Base-by-base conservation (phyloP, 805 yeast genomes). In the Sungouiella thailandica region DNA sequence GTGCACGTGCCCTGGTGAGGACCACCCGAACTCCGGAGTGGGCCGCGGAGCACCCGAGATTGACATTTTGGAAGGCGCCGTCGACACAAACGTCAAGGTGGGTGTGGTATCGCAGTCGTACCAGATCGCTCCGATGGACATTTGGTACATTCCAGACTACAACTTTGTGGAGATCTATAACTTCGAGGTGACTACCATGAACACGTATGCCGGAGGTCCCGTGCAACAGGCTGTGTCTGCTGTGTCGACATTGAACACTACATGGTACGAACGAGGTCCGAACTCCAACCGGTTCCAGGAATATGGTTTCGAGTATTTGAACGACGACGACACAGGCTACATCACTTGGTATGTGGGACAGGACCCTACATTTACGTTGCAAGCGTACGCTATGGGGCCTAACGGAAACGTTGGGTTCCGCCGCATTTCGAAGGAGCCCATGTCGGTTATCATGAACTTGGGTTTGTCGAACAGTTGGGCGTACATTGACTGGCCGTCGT, bases 91-190 rank as follows among this genome's bases (percentile, higher is more conserved):
- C 10, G 53, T 63, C 43, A 35, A 38, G 25, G 29, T 40, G 11
- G 93, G 93, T 47, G 74, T 81, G 27, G 96, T 89, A 1, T 86
- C 97, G 4, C 98, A 90, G 60, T 87, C 97, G 3, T 60, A 82
- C 53, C 97, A 90, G 68, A 64, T 87, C 42, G 97, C 97, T 12
- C 97, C 97, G 7, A 78, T 78, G 55, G 97, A 90, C 60, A 80
- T 88, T 43, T 90, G 97, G 97, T 90, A 85, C 55, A 72, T 74
- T 53, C 96, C 96, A 4, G 95, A 90, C 60, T 88, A 88, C 58
- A 75, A 78, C 46, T 89, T 72, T 51, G 57, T 88, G 34, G 89
- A 80, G 53, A 65, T 90, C 41, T 66, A 83, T 59, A 86, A 90
- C 61, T 44, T 47, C 16, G 63, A 83, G 0, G 65, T 82, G 28